These are phyloP conservation scores for Neurospora crassa DNA, from an alignment of 2,329 filamentous ascomycete species.

Conservation along the genomic window DNA sequence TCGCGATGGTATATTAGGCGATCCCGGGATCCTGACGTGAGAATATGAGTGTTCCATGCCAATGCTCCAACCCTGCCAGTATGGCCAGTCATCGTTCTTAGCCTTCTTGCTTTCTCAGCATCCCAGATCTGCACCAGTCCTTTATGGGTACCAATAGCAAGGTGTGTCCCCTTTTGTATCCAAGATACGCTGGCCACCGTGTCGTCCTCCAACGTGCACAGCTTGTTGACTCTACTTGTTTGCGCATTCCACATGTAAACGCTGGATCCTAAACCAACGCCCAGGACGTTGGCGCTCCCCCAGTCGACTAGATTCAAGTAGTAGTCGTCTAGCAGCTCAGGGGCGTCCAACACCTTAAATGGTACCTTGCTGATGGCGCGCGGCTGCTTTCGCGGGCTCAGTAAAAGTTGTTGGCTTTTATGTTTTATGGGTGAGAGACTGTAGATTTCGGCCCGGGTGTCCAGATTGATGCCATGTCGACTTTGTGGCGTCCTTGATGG, in stretches of 20 bases:
- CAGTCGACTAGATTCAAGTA: constrained; percentile 97
- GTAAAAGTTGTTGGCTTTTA: constrained; percentile 84
- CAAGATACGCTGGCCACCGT: constrained; percentile 94
- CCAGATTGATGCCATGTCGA: constrained; percentile 77
- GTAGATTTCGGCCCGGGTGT: constrained; percentile 87
- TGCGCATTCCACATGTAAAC: constrained; percentile 99
- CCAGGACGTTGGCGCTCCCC: constrained; percentile 90
- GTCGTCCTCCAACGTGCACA: constrained; percentile 88
- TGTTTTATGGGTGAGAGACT: constrained; percentile 90
- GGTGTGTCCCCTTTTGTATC: constrained; percentile 95
- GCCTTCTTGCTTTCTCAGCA: constrained; percentile 71
- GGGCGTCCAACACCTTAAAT: constrained; percentile 94
- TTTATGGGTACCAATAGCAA: constrained; percentile 90
- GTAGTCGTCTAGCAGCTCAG: constrained; percentile 93
- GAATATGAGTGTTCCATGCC: constrained; percentile 96
- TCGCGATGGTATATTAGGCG: constrained; percentile 92
- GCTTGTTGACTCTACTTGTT: constrained; percentile 81
- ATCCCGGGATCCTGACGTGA: constrained; percentile 90
- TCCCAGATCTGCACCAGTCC: constrained; percentile 97
- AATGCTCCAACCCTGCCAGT: constrained; percentile 86
- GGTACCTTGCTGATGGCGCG: constrained; percentile 91
- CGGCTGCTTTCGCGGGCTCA: constrained; percentile 81
- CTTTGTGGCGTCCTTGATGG: constrained; percentile 84
- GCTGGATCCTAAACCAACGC: constrained; percentile 82
- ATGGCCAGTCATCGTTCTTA: constrained; percentile 96